Conservation (phyloP, 1,284 basidiomycete genomes). For the Agroathelia rolfsii region DNA sequence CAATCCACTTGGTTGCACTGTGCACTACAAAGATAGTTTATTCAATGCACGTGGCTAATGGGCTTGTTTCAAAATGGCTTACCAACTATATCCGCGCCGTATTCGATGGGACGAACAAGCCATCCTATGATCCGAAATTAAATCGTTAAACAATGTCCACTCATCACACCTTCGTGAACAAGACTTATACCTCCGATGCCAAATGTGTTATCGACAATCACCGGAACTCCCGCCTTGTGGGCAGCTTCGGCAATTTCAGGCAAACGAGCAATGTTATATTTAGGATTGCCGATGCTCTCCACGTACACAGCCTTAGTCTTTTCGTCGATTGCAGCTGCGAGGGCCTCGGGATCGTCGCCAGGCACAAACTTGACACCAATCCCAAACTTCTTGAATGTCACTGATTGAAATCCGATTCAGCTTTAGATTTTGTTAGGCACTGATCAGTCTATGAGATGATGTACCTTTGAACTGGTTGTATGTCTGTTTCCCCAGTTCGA, state of each 20-base stretch:
- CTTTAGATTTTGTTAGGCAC: background rate
- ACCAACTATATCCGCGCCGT: conserved; percentile 78
- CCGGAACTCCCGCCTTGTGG: conserved; percentile 64
- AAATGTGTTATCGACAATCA: conserved; percentile 88
- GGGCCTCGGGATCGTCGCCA: conserved; percentile 50
- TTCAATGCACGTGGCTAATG: background rate
- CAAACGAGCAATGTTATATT: conserved; percentile 67
- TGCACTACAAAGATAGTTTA: conserved; percentile 40
- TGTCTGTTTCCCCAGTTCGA: conserved; percentile 37
- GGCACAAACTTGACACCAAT: conserved; percentile 74
- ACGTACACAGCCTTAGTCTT: conserved; percentile 73
- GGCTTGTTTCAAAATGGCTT: conserved; percentile 9
- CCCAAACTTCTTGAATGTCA: conserved; percentile 70
- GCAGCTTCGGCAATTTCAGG: conserved; percentile 72
- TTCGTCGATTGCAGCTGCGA: conserved; percentile 67
- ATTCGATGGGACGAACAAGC: conserved; percentile 63
- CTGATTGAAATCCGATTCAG: no score
- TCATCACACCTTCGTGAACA: no score
- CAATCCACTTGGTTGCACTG: conserved; percentile 88
- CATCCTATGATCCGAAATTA: conserved; percentile 36
- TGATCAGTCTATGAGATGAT: conserved; percentile 4
- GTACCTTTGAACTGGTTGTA: conserved; percentile 85
- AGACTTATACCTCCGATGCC: conserved; percentile 59
- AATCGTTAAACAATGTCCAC: conserved; percentile 4
- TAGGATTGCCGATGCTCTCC: conserved; percentile 83